Percentiles rank a stretch among this genome's conserved stretches.
Evolutionary conservation across 2,329 filamentous ascomycete genomes (phyloP).

Genomic region (Plenodomus lindquistii): DNA sequence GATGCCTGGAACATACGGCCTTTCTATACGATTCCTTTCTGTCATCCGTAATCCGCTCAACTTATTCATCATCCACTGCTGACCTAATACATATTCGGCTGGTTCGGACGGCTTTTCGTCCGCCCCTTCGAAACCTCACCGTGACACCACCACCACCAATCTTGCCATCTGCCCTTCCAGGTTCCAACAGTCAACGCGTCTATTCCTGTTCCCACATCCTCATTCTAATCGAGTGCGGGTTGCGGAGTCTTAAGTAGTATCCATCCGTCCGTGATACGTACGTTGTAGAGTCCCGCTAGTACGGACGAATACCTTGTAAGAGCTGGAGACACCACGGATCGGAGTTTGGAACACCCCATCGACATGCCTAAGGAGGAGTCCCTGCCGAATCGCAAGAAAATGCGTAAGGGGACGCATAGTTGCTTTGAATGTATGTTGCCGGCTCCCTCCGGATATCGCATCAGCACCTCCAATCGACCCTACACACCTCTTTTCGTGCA

Average conservation of each 20-base stretch:
- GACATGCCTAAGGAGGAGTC: conserved; percentile 44
- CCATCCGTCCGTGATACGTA: conserved; percentile 2
- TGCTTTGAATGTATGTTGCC: conserved; percentile 50
- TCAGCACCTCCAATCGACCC: background rate
- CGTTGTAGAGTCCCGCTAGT: conserved; percentile 8
- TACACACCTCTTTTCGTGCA: conserved; percentile 4
- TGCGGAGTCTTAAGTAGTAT: background rate
- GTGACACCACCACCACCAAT: conserved; percentile 5
- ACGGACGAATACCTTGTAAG: conserved; percentile 26
- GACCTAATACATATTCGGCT: conserved; percentile 15
- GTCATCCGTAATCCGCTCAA: conserved; percentile 11
- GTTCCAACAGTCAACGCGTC: background rate
- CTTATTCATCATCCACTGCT: conserved; percentile 16
- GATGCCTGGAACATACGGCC: conserved; percentile 16
- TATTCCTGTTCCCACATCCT: conserved; percentile 1
- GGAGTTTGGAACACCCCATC: conserved; percentile 13
- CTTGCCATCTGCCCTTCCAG: conserved; percentile 8
- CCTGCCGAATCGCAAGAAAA: conserved; percentile 45
- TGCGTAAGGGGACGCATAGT: conserved; percentile 50
- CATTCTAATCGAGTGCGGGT: background rate
- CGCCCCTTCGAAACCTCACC: conserved; percentile 9
- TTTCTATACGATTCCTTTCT: conserved; percentile 11
- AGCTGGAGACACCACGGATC: conserved; percentile 6
- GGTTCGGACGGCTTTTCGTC: conserved; percentile 17
- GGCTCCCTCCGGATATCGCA: background rate